These are phyloP conservation scores for Pleurotus pulmonarius DNA, from an alignment of 768 basidiomycete genomes.

Conservation along the genomic window DNA sequence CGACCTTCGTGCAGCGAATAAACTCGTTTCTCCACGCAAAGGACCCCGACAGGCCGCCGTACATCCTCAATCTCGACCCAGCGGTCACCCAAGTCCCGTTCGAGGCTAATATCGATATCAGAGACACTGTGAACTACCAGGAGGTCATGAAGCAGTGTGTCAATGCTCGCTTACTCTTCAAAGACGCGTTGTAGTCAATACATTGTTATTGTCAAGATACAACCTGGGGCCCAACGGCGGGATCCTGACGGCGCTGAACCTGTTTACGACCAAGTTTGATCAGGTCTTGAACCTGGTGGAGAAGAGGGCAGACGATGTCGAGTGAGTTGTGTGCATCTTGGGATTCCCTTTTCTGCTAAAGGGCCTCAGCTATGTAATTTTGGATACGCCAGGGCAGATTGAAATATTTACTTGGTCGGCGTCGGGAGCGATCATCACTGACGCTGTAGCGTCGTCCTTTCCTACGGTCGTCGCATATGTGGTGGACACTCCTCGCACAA, in stretches of 20 bases:
- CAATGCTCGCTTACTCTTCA: slow-evolving; percentile 15
- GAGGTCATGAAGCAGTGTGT: slow-evolving; percentile 99
- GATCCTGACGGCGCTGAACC: slow-evolving; percentile 92
- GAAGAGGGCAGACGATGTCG: slow-evolving; percentile 82
- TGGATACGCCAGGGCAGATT: slow-evolving; percentile 98
- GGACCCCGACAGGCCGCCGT: slow-evolving; percentile 69
- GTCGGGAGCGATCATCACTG: slow-evolving; percentile 97
- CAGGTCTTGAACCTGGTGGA: slow-evolving; percentile 91
- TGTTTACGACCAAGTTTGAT: slow-evolving; percentile 99
- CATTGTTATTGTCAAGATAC: slow-evolving; percentile 59
- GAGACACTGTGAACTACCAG: slow-evolving; percentile 95
- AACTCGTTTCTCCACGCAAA: slow-evolving; percentile 85
- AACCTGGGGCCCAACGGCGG: slow-evolving; percentile 98
- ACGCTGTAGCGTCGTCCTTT: slow-evolving; percentile 88
- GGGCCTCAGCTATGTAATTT: slow-evolving; percentile 75
- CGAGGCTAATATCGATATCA: slow-evolving; percentile 95
- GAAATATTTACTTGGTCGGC: slow-evolving; percentile 99
- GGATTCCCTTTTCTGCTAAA: neutral
- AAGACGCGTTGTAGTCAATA: neutral
- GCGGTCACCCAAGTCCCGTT: slow-evolving; percentile 91
- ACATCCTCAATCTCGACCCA: slow-evolving; percentile 97
- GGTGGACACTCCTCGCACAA: slow-evolving; percentile 94
- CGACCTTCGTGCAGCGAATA: slow-evolving; percentile 93
- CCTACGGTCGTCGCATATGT: slow-evolving; percentile 96
- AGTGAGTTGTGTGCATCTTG: slow-evolving; percentile 49